Percentiles rank a stretch among this genome's conserved stretches.
Evolutionary conservation across 2,329 filamentous ascomycete species (phyloP).

Genomic region (Alternaria sp.): DNA sequence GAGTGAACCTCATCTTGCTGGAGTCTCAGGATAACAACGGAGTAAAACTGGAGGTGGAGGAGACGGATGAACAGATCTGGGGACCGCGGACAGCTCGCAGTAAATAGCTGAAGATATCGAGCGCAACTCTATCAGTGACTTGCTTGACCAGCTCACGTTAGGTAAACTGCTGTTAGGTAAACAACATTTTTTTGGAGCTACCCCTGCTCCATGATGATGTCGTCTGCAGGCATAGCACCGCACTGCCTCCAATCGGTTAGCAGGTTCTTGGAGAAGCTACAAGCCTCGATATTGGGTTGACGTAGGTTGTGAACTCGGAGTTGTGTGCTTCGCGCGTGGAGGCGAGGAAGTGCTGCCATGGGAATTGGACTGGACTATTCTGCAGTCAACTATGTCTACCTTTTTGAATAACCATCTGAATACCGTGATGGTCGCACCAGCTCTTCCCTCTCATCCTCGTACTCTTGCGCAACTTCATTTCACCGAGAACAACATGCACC

Average conservation of each 20-base stretch:
- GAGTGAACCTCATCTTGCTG: conserved; percentile 37
- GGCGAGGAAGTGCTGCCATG: neutral
- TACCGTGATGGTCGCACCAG: conserved; percentile 22
- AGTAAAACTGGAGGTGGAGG: conserved; percentile 3
- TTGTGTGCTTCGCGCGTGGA: neutral
- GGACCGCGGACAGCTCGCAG: conserved; percentile 15
- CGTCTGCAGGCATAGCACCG: conserved; percentile 28
- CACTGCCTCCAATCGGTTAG: conserved; percentile 31
- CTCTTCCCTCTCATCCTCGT: neutral
- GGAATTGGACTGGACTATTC: neutral
- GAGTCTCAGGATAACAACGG: neutral
- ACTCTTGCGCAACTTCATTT: neutral
- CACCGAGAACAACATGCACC: conserved; percentile 2
- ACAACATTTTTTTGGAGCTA: conserved; percentile 34
- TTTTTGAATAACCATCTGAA: conserved; percentile 1
- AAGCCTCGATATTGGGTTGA: conserved; percentile 11
- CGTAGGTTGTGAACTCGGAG: neutral
- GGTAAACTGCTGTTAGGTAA: conserved; percentile 47
- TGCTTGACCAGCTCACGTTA: conserved; percentile 41
- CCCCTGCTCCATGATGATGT: conserved; percentile 27
- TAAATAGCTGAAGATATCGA: conserved; percentile 29
- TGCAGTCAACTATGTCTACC: neutral
- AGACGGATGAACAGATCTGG: neutral
- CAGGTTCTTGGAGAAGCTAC: conserved; percentile 3
- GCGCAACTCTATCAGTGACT: conserved; percentile 31